Evolutionary conservation across 257 asterid genomes (phyloP).

Genomic region (Ilex asprella): DNA sequence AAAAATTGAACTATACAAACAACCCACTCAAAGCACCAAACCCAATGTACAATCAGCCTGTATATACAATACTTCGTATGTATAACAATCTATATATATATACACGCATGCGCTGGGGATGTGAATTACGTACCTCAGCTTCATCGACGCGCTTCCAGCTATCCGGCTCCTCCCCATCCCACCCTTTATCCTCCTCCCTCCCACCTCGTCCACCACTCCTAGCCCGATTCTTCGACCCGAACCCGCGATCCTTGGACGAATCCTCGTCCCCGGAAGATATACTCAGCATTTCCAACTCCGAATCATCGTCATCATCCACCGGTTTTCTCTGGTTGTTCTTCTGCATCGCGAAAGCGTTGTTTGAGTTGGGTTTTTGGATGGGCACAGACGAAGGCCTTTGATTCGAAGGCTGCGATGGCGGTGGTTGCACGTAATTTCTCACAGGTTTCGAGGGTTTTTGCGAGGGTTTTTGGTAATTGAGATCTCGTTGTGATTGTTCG

Average conservation of each 20-base stretch:
- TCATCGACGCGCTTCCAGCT: conserved; percentile 94
- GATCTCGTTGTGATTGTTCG: conserved; percentile 75
- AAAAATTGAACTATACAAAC: too few species aligned
- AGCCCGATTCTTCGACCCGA: conserved; percentile 37
- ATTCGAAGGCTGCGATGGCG: conserved; percentile 39
- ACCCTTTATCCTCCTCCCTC: conserved; percentile 58
- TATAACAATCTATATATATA: too few species aligned
- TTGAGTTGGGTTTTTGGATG: conserved; percentile 15
- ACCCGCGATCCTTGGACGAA: conserved; percentile 39
- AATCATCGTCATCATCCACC: conserved; percentile 79
- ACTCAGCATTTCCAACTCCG: conserved; percentile 95
- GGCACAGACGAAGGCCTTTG: conserved; percentile 13
- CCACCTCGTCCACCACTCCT: conserved; percentile 33
- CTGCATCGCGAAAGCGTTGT: conserved; percentile 23
- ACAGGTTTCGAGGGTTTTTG: conserved; percentile 44
- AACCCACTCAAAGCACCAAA: too few species aligned
- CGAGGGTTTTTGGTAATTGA: conserved; percentile 50
- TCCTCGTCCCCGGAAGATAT: conserved; percentile 97
- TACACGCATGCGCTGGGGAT: too few species aligned
- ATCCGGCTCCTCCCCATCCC: conserved; percentile 89
- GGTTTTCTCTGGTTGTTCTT: conserved; percentile 35
- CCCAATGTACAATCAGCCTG: too few species aligned
- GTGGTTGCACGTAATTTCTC: conserved; percentile 71
- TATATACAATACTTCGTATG: too few species aligned
- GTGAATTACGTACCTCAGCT: conserved; percentile 49